Conservation (phyloP, 116 monocot species). For the Papilionanthe hybrid region DNA sequence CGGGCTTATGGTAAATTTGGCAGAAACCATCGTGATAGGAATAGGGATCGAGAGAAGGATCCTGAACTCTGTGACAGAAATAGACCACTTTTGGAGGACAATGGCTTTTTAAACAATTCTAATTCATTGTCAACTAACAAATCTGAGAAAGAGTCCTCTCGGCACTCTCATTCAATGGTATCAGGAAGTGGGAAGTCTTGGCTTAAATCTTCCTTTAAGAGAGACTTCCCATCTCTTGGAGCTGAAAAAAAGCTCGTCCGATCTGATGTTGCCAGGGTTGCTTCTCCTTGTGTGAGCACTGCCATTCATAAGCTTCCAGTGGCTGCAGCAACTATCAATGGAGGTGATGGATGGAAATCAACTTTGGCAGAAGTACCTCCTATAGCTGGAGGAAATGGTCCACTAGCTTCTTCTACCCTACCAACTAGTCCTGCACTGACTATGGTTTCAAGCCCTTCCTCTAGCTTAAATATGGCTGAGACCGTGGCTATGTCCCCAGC, state of each 20-base stretch:
- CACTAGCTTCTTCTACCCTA: not conserved
- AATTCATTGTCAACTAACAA: constrained; percentile 24
- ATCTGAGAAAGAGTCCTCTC: constrained; percentile 39
- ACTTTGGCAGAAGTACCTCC: constrained; percentile 64
- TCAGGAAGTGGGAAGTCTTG: constrained; percentile 17
- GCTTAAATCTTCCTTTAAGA: constrained; percentile 44
- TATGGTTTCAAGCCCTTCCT: constrained; percentile 7
- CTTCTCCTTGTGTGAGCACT: constrained; percentile 42
- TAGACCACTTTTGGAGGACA: constrained; percentile 20
- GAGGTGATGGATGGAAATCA: constrained; percentile 57
- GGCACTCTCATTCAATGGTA: constrained; percentile 45
- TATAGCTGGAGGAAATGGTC: constrained; percentile 20
- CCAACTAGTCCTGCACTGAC: constrained; percentile 17
- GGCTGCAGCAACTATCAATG: constrained; percentile 21
- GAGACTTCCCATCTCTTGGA: constrained; percentile 67
- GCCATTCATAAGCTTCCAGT: constrained; percentile 36
- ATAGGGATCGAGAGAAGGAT: constrained; percentile 41
- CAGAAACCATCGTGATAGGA: constrained; percentile 44
- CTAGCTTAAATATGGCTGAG: constrained; percentile 83
- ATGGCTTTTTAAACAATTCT: constrained; percentile 33
- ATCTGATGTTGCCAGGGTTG: constrained; percentile 33
- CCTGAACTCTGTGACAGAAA: constrained; percentile 27
- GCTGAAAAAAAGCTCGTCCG: constrained; percentile 48
- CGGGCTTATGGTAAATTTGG: constrained; percentile 59
- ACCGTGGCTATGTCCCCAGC: constrained; percentile 63